Evolutionary conservation across 768 basidiomycete species (phyloP).

Genomic region (Suillus subaureus): DNA sequence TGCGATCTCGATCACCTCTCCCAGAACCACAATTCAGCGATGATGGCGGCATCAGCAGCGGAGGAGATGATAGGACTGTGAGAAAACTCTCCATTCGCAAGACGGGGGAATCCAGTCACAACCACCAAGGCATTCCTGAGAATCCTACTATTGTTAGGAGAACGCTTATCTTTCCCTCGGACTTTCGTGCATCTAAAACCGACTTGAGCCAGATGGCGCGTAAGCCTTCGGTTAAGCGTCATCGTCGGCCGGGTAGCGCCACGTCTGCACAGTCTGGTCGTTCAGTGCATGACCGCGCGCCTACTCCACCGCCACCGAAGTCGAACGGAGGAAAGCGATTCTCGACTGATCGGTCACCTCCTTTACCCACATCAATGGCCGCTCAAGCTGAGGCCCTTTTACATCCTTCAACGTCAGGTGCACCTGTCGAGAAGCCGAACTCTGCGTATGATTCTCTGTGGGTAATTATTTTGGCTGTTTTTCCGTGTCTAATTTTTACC

Average conservation of each 20-base stretch:
- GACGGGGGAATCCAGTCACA: constrained; percentile 26
- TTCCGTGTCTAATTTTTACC: constrained; percentile 21
- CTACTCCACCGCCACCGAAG: constrained; percentile 83
- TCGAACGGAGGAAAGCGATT: constrained; percentile 57
- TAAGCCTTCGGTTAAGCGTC: constrained; percentile 50
- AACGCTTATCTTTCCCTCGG: constrained; percentile 79
- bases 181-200: constrained; percentile 55
- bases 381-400: constrained; percentile 41
- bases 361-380: constrained; percentile 56
- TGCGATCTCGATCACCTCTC: constrained; percentile 20
- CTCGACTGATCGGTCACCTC: constrained; percentile 67
- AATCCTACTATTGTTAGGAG: constrained; percentile 64
- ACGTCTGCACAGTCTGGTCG: constrained; percentile 62
- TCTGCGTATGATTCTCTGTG: constrained; percentile 81
- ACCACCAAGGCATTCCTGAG: constrained; percentile 37
- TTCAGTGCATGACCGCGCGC: constrained; percentile 79
- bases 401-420: constrained; percentile 41
- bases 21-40: constrained; percentile 29
- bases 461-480: constrained; percentile 36
- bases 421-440: constrained; percentile 61
- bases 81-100: constrained; percentile 31
- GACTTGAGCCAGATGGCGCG: constrained; percentile 58
- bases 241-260: constrained; percentile 65
- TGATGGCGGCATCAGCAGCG: constrained; percentile 33
- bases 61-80: constrained; percentile 26